phyloP scores from a whole-genome alignment of 2,329 filamentous ascomycete genomes.

The Cladophialophora yegresii region DNA sequence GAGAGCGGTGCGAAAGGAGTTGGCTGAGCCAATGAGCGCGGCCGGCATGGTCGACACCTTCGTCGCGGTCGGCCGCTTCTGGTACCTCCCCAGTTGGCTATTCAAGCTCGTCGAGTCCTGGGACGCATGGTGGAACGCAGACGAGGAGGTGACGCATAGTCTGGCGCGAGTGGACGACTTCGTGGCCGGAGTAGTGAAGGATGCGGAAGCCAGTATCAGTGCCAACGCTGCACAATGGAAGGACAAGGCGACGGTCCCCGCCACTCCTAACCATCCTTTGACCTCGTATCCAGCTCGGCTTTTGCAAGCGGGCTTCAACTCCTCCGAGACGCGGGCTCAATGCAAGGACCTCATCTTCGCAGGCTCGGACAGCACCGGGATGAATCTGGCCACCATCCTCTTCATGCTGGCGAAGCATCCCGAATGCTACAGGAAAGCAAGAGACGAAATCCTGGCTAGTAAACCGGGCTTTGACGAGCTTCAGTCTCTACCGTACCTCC shows the following conservation, averaged over 20 bases:
- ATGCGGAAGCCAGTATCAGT: constrained; percentile 23
- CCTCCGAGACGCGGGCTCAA: constrained; percentile 33
- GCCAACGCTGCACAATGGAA: constrained; percentile 13
- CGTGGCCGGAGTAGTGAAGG: constrained; percentile 29
- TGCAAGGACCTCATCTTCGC: constrained; percentile 48
- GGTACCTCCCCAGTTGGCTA: constrained; percentile 52
- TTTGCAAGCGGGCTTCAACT: constrained; percentile 33
- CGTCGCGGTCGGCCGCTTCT: constrained; percentile 58
- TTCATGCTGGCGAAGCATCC: constrained; percentile 51
- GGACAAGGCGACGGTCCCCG: constrained; percentile 13
- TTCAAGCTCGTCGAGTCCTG: constrained; percentile 34
- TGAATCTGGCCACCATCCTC: constrained; percentile 54
- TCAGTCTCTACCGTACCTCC: constrained; percentile 50
- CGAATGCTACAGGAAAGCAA: constrained; percentile 40
- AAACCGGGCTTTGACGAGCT: constrained; percentile 37
- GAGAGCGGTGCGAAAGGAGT: constrained; percentile 17
- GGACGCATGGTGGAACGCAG: constrained; percentile 33
- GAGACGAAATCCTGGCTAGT: constrained; percentile 28
- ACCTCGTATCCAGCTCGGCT: constrained; percentile 35
- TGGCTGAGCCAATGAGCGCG: constrained; percentile 42
- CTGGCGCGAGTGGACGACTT: constrained; percentile 34
- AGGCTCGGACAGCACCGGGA: constrained; percentile 57
- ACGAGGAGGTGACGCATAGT: constrained; percentile 27
- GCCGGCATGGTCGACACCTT: constrained; percentile 57
- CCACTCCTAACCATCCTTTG: constrained; percentile 17